Percentiles rank a stretch among this genome's conserved stretches.
Conservation (phyloP, 495 filamentous ascomycete genomes). For the Hypoxylon lienhwacheense region DNA sequence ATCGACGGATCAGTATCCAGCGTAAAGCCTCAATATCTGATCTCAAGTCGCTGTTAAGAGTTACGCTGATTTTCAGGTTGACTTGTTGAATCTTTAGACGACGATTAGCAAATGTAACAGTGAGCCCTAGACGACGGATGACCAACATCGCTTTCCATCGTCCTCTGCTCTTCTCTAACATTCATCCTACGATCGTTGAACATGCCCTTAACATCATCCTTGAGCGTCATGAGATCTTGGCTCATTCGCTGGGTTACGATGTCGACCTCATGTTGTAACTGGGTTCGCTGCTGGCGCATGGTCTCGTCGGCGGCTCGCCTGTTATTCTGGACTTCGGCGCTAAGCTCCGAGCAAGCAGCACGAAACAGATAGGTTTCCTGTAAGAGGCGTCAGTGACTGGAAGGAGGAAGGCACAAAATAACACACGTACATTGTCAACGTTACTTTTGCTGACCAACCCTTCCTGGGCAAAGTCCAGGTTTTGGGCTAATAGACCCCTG, state of each 20-base stretch:
- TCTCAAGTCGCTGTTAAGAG: slow-evolving; percentile 80
- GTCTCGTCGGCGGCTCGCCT: slow-evolving; percentile 65
- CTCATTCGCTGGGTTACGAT: slow-evolving; percentile 79
- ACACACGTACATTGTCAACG: slow-evolving; percentile 42
- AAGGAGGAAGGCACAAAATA: background rate
- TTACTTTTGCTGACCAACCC: slow-evolving; percentile 62
- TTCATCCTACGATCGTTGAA: slow-evolving; percentile 96
- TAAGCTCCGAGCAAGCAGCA: slow-evolving; percentile 90
- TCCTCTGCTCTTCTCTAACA: slow-evolving; percentile 80
- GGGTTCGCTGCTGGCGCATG: slow-evolving; percentile 75
- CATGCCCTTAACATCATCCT: slow-evolving; percentile 90
- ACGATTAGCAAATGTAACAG: slow-evolving; percentile 25
- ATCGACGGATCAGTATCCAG: slow-evolving; percentile 86
- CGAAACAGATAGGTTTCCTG: slow-evolving; percentile 89
- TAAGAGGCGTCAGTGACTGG: background rate
- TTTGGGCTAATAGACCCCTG: slow-evolving; percentile 69
- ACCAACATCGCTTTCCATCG: slow-evolving; percentile 70
- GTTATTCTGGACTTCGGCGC: slow-evolving; percentile 71
- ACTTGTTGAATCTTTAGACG: slow-evolving; percentile 75
- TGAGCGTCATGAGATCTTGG: slow-evolving; percentile 76
- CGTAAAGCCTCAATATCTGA: slow-evolving; percentile 88
- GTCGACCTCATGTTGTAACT: slow-evolving; percentile 92
- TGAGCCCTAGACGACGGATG: background rate
- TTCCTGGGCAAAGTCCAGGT: slow-evolving; percentile 75
- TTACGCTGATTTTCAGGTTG: slow-evolving; percentile 90